These are phyloP conservation scores for Rhizodiscina lignyota DNA, from an alignment of 495 filamentous ascomycete genomes.

Conservation along the genomic window DNA sequence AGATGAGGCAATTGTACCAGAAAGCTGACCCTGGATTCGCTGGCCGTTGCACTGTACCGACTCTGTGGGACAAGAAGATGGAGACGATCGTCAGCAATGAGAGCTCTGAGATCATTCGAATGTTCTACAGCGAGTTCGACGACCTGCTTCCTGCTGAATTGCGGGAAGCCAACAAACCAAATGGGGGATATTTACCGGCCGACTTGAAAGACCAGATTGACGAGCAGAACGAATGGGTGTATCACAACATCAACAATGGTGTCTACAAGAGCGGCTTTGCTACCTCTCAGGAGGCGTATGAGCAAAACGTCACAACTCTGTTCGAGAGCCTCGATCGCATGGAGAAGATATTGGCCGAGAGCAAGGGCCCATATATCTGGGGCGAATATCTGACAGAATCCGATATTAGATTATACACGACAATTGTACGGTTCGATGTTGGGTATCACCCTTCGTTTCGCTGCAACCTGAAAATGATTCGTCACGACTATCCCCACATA, in stretches of 20 bases:
- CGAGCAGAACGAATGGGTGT: constrained; percentile 46
- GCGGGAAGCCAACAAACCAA: constrained; percentile 27
- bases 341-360: constrained; percentile 37
- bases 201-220: constrained; percentile 39
- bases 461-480: constrained; percentile 54
- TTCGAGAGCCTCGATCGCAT: constrained; percentile 47
- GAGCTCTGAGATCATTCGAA: constrained; percentile 21
- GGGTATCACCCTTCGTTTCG: constrained; percentile 52
- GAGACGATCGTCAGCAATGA: constrained; percentile 24
- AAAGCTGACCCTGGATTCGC: constrained; percentile 40
- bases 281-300: constrained; percentile 46
- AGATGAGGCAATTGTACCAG: constrained; percentile 44
- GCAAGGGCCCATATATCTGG: constrained; percentile 42
- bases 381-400: constrained; percentile 50
- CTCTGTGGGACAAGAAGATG: constrained; percentile 45
- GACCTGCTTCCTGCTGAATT: constrained; percentile 26
- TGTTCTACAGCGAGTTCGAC: constrained; percentile 32
- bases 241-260: constrained; percentile 49
- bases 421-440: constrained; percentile 50
- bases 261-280: constrained; percentile 58
- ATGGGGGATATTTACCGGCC: constrained; percentile 38
- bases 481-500: constrained; percentile 50
- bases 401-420: constrained; percentile 48
- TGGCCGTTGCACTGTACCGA: constrained; percentile 45
- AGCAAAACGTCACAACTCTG: constrained; percentile 38